A percentile compares a stretch with the other conserved stretches of the same genome.
Evolutionary conservation across 2,329 filamentous ascomycete species (phyloP).

Genomic region (Ophiostoma triangulosporum): DNA sequence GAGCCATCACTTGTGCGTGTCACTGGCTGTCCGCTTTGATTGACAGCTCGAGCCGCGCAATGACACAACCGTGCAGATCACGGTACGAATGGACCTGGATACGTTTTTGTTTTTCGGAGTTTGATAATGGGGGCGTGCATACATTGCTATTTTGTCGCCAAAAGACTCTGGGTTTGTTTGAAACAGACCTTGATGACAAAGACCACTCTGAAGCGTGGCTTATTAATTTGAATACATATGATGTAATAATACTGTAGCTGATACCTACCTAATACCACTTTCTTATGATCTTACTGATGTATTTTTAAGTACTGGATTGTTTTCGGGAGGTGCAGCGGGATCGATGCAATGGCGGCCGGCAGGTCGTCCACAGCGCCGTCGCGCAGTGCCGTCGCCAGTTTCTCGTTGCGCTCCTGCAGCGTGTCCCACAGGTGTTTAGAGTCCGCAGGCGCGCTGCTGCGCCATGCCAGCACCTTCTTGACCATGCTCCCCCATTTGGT

Average conservation of each 20-base stretch:
- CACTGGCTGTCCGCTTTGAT: neutral
- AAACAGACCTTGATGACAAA: conserved; percentile 1
- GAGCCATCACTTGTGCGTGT: neutral
- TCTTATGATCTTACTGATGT: neutral
- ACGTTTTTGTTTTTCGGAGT: conserved; percentile 1
- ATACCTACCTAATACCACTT: neutral
- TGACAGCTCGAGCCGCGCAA: neutral
- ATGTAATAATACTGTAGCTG: conserved; percentile 5
- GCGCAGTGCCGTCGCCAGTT: conserved; percentile 51
- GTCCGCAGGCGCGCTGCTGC: conserved; percentile 46
- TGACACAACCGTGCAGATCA: neutral
- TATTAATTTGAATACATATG: conserved; percentile 7
- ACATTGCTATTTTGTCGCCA: neutral
- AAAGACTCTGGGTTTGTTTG: neutral
- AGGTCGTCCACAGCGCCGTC: conserved; percentile 19
- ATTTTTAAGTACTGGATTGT: neutral
- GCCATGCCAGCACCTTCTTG: conserved; percentile 77
- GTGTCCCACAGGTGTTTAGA: conserved; percentile 60
- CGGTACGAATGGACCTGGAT: conserved; percentile 1
- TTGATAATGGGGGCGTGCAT: neutral
- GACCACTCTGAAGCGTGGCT: neutral
- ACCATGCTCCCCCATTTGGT: no score
- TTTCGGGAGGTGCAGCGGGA: no score
- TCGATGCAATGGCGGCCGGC: neutral
- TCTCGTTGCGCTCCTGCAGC: conserved; percentile 62